phyloP scores from a whole-genome alignment of 2,329 filamentous ascomycete genomes.

The Tolypocladium cylindrosporum region DNA sequence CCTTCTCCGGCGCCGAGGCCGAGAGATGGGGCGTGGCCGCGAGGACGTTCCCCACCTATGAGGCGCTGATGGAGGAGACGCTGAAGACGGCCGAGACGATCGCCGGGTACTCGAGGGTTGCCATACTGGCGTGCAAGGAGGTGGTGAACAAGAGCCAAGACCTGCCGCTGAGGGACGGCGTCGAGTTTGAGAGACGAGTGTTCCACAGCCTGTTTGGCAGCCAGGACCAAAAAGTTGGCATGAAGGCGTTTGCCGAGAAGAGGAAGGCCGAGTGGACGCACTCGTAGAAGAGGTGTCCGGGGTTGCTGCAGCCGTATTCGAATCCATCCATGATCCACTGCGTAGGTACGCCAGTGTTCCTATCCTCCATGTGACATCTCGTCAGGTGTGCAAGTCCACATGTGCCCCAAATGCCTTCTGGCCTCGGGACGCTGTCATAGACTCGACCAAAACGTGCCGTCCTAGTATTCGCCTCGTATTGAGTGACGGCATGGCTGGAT shows the following conservation, averaged over 20 bases:
- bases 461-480: neutral
- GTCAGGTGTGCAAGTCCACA: neutral
- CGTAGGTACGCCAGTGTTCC: no score
- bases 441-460: neutral
- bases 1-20: constrained; percentile 75
- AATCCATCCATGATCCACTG: neutral
- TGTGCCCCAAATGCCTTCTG: neutral
- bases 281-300: constrained; percentile 39
- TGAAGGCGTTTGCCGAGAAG: constrained; percentile 95
- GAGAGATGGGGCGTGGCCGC: constrained; percentile 87
- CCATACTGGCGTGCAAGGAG: constrained; percentile 85
- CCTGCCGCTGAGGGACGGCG: constrained; percentile 72
- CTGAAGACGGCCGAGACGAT: constrained; percentile 82
- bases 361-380: neutral
- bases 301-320: neutral
- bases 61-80: constrained; percentile 72
- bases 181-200: constrained; percentile 87
- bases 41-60: constrained; percentile 66
- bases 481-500: neutral
- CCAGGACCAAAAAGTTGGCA: constrained; percentile 92
- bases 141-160: constrained; percentile 99
- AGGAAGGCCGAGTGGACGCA: constrained; percentile 85
- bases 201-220: constrained; percentile 93
- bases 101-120: constrained; percentile 76
- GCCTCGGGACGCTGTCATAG: neutral